These are phyloP conservation scores for Colletotrichum sp. DNA, from an alignment of 2,329 filamentous ascomycete species.

Conservation along the genomic window DNA sequence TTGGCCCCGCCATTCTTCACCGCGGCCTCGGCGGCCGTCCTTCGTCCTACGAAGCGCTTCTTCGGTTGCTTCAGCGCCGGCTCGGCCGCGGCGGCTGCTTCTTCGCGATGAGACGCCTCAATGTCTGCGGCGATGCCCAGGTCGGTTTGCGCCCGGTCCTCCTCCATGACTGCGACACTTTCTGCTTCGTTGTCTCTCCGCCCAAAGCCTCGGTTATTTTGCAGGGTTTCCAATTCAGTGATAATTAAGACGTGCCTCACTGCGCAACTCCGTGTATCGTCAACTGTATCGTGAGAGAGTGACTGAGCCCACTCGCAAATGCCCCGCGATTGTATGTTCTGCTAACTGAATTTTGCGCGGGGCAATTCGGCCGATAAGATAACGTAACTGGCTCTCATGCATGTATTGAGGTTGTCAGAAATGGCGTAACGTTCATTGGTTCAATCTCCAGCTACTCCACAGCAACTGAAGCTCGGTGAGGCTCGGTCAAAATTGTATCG, in stretches of 20 bases:
- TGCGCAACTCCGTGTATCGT: not conserved
- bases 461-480: not conserved
- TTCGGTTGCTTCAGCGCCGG: slow-evolving; percentile 74
- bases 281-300: not conserved
- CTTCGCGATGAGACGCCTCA: slow-evolving; percentile 49
- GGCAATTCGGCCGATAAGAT: slow-evolving; percentile 12
- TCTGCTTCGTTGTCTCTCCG: not conserved
- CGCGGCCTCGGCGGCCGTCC: slow-evolving; percentile 64
- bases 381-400: not conserved
- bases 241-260: not conserved
- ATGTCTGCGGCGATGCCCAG: slow-evolving; percentile 73
- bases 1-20: slow-evolving; percentile 43
- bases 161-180: slow-evolving; percentile 64
- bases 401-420: not conserved
- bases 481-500: not conserved
- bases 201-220: not conserved
- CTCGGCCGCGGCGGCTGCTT: slow-evolving; percentile 33
- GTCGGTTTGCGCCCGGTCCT: slow-evolving; percentile 74
- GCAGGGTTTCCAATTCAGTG: not conserved
- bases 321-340: slow-evolving; percentile 9
- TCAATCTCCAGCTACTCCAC: not conserved
- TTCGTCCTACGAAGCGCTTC: slow-evolving; percentile 88
- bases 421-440: not conserved
- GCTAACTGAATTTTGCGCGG: slow-evolving; percentile 20
- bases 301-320: not conserved